Conservation (phyloP, 2,329 filamentous ascomycete genomes). For the Microdochium paspali region DNA sequence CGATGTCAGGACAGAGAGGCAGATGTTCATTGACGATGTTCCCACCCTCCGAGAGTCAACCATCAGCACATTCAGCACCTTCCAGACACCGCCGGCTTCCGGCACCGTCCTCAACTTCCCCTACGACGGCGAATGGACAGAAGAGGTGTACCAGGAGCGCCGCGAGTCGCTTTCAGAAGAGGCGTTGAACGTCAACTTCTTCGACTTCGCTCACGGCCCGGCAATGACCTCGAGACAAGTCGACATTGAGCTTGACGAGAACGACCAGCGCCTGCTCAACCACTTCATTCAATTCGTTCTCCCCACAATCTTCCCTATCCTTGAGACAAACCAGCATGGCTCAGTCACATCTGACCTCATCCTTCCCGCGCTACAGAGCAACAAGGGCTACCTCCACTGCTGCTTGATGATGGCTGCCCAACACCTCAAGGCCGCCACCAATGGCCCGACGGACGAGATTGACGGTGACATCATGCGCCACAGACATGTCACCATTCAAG, state of each 20-base stretch:
- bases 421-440: constrained; percentile 75
- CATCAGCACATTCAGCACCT: constrained; percentile 89
- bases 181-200: constrained; percentile 66
- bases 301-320: constrained; percentile 81
- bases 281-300: constrained; percentile 87
- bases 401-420: constrained; percentile 89
- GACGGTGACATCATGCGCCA: constrained; percentile 90
- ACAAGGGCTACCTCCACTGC: constrained; percentile 91
- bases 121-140: constrained; percentile 58
- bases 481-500: constrained; percentile 77
- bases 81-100: constrained; percentile 65
- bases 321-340: constrained; percentile 83
- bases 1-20: constrained; percentile 90
- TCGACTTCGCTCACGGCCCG: constrained; percentile 67
- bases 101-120: constrained; percentile 56
- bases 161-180: constrained; percentile 61
- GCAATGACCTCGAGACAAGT: constrained; percentile 56
- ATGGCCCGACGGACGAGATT: constrained; percentile 60
- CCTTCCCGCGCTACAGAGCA: constrained; percentile 78
- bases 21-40: constrained; percentile 88
- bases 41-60: constrained; percentile 79
- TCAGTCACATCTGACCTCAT: constrained; percentile 74
- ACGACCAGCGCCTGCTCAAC: constrained; percentile 76
- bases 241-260: constrained; percentile 75
- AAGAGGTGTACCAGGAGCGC: constrained; percentile 59